Evolutionary conservation across 2,329 filamentous ascomycete genomes (phyloP), one percentile per base, ranked within the genome.

Genomic region (Arachnopeziza araneosa): DNA sequence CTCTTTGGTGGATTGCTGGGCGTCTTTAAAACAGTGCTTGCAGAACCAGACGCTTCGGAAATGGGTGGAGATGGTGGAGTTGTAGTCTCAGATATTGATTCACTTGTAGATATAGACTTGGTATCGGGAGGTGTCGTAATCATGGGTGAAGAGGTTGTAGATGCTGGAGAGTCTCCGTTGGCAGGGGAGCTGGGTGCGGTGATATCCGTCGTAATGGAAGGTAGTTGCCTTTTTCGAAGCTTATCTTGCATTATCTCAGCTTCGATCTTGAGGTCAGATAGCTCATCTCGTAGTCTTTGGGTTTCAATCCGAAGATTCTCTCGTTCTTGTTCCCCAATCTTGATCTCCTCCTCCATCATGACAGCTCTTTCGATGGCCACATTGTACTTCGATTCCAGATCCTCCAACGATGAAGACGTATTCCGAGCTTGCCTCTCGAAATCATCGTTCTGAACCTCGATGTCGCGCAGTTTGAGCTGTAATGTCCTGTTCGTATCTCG

Each of bases 361-460:
- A 99, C 95, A 10, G 83, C 87, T 57, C 93, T 83, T 77, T 99
- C 95, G 68, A 99, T 96, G 4, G 93, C 86, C 59, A 96, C 85
- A 73, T 97, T 98, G 76, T 95, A 97, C 76, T 98, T 99, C 64
- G 90, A 93, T 76, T 99, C 95, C 75, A 99, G 81, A 72, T 99
- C 95, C 76, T 99, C 95, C 63, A 98, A 84, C 55, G 93, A 97
- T 52, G 93, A 97, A 44, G 91, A 93, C 26, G 93, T 97, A 75
- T 97, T 95, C 68, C 95, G 87, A 67, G 95, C 93, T 77, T 98
- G 93, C 66, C 92, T 87, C 79, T 99, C 95, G 73, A 93, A 97
- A 75, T 99, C 95, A 79, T 99, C 95, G 77, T 98, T 99, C 73
- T 90, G 91, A 58, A 99, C 95, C 76, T 99, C 95, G 68, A 93